Conservation (phyloP, 2,329 filamentous ascomycete species). For the Apiospora phragmitis region DNA sequence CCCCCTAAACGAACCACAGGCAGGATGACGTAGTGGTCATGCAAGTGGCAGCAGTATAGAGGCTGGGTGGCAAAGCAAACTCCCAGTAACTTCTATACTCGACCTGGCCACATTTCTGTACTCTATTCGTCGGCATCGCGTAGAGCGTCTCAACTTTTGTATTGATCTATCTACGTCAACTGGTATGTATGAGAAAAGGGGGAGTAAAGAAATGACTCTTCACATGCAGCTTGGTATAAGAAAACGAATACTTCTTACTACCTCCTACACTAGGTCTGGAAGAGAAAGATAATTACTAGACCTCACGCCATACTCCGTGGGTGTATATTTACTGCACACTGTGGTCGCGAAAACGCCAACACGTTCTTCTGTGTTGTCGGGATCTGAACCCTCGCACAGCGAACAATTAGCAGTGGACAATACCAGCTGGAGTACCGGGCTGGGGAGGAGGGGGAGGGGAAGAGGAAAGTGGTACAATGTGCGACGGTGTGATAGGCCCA, state of each 20-base stretch:
- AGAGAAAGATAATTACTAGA: not conserved
- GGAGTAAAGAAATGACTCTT: not conserved
- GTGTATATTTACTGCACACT: no score
- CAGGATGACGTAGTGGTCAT: slow-evolving; percentile 1
- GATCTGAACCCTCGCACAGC: slow-evolving; percentile 1
- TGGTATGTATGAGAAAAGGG: not conserved
- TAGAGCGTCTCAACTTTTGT: not conserved
- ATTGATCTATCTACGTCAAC: not conserved
- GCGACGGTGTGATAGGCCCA: slow-evolving; percentile 11
- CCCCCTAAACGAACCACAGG: not conserved
- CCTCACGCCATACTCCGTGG: not conserved
- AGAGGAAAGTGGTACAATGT: not conserved
- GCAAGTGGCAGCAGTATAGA: not conserved
- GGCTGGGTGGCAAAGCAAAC: not conserved
- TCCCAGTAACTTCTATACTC: not conserved
- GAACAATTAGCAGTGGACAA: not conserved
- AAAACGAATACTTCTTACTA: not conserved
- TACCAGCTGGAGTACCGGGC: not conserved
- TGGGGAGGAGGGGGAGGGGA: not conserved
- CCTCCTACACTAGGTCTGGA: not conserved
- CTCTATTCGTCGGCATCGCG: not conserved
- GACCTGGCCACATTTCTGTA: not conserved
- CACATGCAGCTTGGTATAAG: not conserved
- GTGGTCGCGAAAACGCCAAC: not conserved
- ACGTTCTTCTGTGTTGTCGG: not conserved